Evolutionary conservation across 331 rosid species (phyloP).

Genomic region (Spiraea crenata): DNA sequence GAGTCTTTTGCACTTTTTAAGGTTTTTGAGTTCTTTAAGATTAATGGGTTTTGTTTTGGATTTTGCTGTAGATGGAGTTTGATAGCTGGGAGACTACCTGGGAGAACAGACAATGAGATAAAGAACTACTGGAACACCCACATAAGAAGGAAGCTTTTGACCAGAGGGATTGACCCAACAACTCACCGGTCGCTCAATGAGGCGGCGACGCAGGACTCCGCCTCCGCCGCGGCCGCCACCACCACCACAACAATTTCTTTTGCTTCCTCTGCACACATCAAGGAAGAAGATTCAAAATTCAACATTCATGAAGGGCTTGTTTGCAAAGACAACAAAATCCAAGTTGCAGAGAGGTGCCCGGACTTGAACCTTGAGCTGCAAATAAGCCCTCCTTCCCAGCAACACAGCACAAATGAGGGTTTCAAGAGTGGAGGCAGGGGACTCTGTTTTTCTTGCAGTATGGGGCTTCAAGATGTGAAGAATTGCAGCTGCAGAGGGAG

Average conservation of each 20-base stretch:
- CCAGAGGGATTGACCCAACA: constrained; percentile 90
- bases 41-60: constrained; percentile 29
- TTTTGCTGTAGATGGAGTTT: constrained; percentile 71
- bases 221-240: neutral
- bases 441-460: constrained; percentile 68
- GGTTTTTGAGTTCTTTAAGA: neutral
- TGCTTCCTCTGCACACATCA: constrained; percentile 33
- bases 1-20: neutral
- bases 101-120: constrained; percentile 96
- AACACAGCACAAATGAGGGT: constrained; percentile 19
- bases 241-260: constrained; percentile 48
- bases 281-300: constrained; percentile 45
- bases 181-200: constrained; percentile 75
- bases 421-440: constrained; percentile 38
- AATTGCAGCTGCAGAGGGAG: constrained; percentile 58
- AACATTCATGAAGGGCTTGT: constrained; percentile 16
- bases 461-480: constrained; percentile 72
- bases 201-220: constrained; percentile 33
- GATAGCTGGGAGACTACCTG: constrained; percentile 90
- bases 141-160: constrained; percentile 93
- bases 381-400: constrained; percentile 79
- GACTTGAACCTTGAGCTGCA: constrained; percentile 86
- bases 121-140: constrained; percentile 99
- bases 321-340: constrained; percentile 24
- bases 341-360: constrained; percentile 46